phyloP scores from a whole-genome alignment of 2,329 filamentous ascomycete species.

The Scedosporium minutisporum region DNA sequence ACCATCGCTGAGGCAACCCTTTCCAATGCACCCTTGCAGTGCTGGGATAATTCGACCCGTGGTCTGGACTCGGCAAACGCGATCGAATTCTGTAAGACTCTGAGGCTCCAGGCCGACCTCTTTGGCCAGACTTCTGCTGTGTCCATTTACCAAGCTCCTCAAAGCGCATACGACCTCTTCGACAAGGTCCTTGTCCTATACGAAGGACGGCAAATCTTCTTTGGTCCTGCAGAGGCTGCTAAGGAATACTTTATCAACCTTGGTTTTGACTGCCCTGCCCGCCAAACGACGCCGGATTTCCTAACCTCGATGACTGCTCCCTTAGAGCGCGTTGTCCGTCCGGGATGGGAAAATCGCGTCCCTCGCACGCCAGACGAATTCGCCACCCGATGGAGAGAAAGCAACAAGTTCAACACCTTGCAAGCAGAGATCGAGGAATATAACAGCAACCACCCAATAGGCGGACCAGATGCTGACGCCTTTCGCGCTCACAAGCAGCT shows the following conservation, averaged over 20 bases:
- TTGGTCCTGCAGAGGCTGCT: constrained; percentile 49
- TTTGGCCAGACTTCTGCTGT: constrained; percentile 57
- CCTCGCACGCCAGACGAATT: constrained; percentile 55
- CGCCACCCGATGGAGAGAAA: constrained; percentile 47
- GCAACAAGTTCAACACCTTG: constrained; percentile 32
- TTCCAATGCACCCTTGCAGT: constrained; percentile 50
- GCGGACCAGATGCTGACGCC: constrained; percentile 44
- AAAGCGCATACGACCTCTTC: constrained; percentile 54
- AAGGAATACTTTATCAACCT: constrained; percentile 57
- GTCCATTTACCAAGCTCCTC: constrained; percentile 64
- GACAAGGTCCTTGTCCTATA: constrained; percentile 51
- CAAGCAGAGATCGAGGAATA: constrained; percentile 40
- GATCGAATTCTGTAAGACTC: constrained; percentile 63
- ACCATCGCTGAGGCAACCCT: constrained; percentile 52
- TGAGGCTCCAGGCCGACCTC: constrained; percentile 58
- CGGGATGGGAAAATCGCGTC: constrained; percentile 44
- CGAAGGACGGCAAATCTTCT: constrained; percentile 53
- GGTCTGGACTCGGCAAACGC: constrained; percentile 68
- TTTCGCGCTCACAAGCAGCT: constrained; percentile 44
- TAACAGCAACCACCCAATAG: constrained; percentile 40
- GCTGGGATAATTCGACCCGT: constrained; percentile 64
- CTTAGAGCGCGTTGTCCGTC: constrained; percentile 43
- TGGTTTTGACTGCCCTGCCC: constrained; percentile 56
- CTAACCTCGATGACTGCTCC: constrained; percentile 61
- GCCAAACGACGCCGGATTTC: constrained; percentile 63